Conservation (phyloP, 129 eudicot species). For the Saussurea involucrata region DNA sequence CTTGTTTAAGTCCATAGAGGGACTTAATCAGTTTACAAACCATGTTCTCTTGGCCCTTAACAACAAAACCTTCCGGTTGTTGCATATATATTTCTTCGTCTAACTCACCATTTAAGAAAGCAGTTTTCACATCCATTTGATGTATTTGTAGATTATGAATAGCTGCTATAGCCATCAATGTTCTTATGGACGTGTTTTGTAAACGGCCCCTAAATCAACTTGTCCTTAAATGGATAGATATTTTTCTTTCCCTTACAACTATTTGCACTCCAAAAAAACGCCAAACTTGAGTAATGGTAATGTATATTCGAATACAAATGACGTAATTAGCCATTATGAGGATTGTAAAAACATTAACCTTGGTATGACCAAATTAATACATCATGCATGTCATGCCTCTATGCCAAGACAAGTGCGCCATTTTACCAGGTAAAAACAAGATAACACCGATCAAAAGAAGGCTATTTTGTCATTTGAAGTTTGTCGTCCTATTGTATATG, state of each 20-base stretch:
- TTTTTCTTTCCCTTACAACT: background rate
- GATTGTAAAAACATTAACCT: background rate
- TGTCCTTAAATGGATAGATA: background rate
- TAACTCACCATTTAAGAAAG: too few species aligned
- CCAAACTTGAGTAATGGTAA: background rate
- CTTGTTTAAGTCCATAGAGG: too few species aligned
- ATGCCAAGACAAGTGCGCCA: background rate
- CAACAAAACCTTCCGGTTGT: too few species aligned
- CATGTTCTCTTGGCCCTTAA: too few species aligned
- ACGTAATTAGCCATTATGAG: background rate
- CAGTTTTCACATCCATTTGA: too few species aligned
- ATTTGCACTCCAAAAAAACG: background rate
- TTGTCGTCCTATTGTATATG: too few species aligned
- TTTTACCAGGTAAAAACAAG: background rate
- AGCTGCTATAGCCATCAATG: too few species aligned
- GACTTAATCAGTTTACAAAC: too few species aligned
- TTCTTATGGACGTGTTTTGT: too few species aligned
- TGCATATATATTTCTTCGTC: too few species aligned
- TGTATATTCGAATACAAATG: background rate
- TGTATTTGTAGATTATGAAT: too few species aligned
- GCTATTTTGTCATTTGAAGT: background rate
- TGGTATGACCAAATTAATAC: background rate
- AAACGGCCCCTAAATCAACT: too few species aligned
- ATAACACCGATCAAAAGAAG: background rate
- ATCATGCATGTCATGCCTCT: background rate